Conservation (phyloP, 1,284 basidiomycete genomes). For the Peniophora sp. region DNA sequence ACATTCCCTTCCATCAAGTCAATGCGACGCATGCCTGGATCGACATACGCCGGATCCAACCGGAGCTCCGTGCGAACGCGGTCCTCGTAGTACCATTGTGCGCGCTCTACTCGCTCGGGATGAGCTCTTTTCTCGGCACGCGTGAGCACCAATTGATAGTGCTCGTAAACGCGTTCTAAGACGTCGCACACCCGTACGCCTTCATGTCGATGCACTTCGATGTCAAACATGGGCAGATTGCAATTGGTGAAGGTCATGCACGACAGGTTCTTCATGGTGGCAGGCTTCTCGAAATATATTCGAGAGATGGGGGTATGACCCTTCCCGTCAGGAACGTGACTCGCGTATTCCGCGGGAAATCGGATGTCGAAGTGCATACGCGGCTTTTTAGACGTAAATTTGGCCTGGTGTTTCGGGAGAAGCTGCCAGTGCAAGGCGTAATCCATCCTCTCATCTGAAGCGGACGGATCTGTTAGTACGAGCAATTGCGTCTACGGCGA, state of each 20-base stretch:
- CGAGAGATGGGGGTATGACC: slow-evolving; percentile 12
- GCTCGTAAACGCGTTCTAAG: slow-evolving; percentile 42
- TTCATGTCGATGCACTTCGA: slow-evolving; percentile 30
- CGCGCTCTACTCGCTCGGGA: slow-evolving; percentile 23
- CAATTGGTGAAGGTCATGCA: slow-evolving; percentile 28
- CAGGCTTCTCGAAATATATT: slow-evolving; percentile 26
- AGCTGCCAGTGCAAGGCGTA: slow-evolving; percentile 31
- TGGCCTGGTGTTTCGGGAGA: slow-evolving; percentile 27
- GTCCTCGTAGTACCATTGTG: slow-evolving; percentile 28
- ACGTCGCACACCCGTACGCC: slow-evolving; percentile 41
- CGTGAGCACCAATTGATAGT: slow-evolving; percentile 36
- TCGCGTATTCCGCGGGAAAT: slow-evolving; percentile 18
- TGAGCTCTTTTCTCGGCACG: slow-evolving; percentile 25
- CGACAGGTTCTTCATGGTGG: slow-evolving; percentile 21
- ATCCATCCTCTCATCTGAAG: background rate
- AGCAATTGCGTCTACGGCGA: too few species aligned
- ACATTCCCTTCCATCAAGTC: slow-evolving; percentile 11
- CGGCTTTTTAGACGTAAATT: slow-evolving; percentile 16
- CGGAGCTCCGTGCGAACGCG: slow-evolving; percentile 16
- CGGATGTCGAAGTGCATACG: slow-evolving; percentile 20
- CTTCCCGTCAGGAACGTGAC: slow-evolving; percentile 10
- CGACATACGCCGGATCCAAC: background rate
- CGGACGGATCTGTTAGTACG: background rate
- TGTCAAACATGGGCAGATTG: slow-evolving; percentile 31
- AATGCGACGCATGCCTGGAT: slow-evolving; percentile 9